Percentiles rank a stretch among this genome's conserved stretches.
Conservation (phyloP, 345 rosid species). For the Fremontodendron californicum region DNA sequence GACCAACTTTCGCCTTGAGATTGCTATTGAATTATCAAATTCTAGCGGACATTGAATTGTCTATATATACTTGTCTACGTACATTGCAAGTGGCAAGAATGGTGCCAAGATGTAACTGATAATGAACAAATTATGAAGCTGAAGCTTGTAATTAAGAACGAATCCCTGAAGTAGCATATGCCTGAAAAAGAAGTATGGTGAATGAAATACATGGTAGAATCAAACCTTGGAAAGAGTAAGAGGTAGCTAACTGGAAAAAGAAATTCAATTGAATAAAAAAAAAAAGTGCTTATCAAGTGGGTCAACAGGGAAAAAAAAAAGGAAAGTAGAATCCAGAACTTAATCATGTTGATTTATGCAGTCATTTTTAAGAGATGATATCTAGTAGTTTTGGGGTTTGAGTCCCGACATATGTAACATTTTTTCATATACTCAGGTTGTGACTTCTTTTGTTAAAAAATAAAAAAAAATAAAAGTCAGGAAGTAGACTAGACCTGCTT, state of each 20-base stretch:
- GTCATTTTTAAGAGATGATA: no score
- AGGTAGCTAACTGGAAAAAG: neutral
- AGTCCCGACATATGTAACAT: no score
- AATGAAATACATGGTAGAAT: neutral
- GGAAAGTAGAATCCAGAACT: neutral
- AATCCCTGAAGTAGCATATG: neutral
- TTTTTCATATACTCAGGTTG: no score
- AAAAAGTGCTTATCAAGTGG: neutral
- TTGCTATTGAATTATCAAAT: neutral
- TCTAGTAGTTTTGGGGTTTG: no score
- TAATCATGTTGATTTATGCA: no score
- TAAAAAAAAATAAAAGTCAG: no score
- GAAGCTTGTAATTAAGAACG: neutral
- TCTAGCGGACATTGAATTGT: neutral
- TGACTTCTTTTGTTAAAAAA: no score
- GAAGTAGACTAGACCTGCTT: no score
- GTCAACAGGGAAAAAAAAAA: neutral
- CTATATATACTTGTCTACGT: neutral
- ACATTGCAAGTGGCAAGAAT: conserved; percentile 1
- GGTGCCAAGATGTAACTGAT: neutral
- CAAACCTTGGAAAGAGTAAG: neutral
- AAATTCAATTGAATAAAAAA: neutral
- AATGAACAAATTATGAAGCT: neutral
- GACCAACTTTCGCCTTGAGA: neutral
- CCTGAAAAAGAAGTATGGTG: neutral